Conservation (phyloP, 208 protist species). For the Wallacemonas sp. region DNA sequence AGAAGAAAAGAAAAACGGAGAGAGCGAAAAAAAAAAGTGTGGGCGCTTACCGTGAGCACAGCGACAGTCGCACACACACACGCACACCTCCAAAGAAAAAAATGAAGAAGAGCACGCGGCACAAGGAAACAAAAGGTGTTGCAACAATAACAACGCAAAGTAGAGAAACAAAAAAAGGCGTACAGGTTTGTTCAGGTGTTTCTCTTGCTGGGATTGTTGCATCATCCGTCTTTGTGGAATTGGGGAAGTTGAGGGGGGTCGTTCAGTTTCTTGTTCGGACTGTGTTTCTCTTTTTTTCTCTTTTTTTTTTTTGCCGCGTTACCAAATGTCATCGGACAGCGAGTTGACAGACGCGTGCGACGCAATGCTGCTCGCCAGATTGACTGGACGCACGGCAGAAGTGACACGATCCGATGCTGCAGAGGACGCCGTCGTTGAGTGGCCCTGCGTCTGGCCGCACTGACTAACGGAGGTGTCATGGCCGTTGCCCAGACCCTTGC, state of each 20-base stretch:
- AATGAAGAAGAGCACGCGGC: too few relatives aligned
- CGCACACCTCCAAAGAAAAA: too few relatives aligned
- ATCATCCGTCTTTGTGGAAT: too few relatives aligned
- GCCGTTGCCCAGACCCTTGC: slow-evolving; percentile 14
- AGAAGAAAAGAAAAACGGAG: slow-evolving; percentile 11
- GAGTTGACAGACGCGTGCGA: slow-evolving; percentile 9
- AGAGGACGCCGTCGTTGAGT: slow-evolving; percentile 33
- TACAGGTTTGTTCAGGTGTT: neutral
- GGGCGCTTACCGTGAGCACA: neutral
- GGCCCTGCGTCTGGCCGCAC: slow-evolving; percentile 30
- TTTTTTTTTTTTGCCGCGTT: too few relatives aligned
- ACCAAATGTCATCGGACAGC: neutral
- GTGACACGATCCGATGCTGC: slow-evolving; percentile 14
- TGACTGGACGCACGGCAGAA: neutral
- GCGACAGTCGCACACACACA: too few relatives aligned
- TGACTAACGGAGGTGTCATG: slow-evolving; percentile 33
- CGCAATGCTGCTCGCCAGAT: slow-evolving; percentile 4
- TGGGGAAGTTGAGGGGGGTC: too few relatives aligned
- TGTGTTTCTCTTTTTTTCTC: too few relatives aligned
- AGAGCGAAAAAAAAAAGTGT: neutral
- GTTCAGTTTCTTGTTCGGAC: too few relatives aligned
- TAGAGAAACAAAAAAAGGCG: neutral
- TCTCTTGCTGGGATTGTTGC: too few relatives aligned
- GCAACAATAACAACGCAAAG: too few relatives aligned
- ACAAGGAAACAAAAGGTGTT: too few relatives aligned